Evolutionary conservation across 306 rosid species (phyloP), one percentile per base, ranked within the genome.

Genomic region (Cucurbita ficifolia): DNA sequence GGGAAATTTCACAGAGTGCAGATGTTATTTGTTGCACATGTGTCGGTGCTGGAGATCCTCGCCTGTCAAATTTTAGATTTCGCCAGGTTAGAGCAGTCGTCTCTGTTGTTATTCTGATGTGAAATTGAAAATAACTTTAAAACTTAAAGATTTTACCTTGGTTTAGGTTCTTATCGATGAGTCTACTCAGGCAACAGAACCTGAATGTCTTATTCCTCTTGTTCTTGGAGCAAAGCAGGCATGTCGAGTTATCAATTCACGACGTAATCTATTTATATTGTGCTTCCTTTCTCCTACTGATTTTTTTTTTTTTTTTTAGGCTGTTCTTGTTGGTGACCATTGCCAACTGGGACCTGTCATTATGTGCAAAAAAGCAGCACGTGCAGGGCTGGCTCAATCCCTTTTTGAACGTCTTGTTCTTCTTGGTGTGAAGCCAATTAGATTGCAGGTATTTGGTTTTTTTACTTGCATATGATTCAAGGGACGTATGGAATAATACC

Each of bases 191-290:
- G 91, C 99, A 63, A 95, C 97, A 18, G 99, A 95, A 78, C 99
- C 99, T 50, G 99, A 95, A 82, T 95, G 99, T 74, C 97, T 95
- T 40, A 95, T 95, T 79, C 99, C 99, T 65, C 85, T 95, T 82
- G 99, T 95, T 84, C 97, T 95, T 64, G 99, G 99, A 67, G 99
- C 93, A 57, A 95, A 95, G 85, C 99, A 95, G 99, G 99, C 92
- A 81, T 51, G 73, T 65, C 21, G 24, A 52, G 76, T 17, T 74
- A 67, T 19, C 39, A 53, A 55, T 54, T 55, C 36, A 6, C 6
- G 17, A 19, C 13, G 4, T 57, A 22, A 42, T 65, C 73, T 63
- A 35, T 43, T 16, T 65, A 56, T 77, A 38, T 65, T 46, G 59
- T 58, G 50, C 10, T 24, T 29, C 58, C 16, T 29, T 29, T 29